Evolutionary conservation across 768 basidiomycete species (phyloP), one percentile per base, ranked within the genome.

Genomic region (Auricularia sp.): DNA sequence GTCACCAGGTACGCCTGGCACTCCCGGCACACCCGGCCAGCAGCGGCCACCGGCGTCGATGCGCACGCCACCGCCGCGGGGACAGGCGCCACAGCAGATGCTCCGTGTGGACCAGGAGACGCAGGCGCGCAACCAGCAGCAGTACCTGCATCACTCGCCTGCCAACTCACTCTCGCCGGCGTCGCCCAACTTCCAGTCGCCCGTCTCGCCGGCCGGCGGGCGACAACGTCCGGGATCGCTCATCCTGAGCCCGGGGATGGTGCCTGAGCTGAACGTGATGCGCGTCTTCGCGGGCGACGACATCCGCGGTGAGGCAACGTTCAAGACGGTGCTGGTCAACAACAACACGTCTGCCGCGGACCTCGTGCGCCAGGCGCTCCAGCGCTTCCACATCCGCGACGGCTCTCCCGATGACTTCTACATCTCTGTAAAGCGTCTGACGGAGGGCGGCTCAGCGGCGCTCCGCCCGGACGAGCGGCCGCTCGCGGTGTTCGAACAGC

Each of bases 301-400:
- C 69, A 73, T 98, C 67, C 87, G 94, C 73, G 92, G 94, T 0
- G 95, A 98, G 70, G 93, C 94, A 1, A 97, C 96, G 4, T 99
- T 99, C 83, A 98, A 98, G 79, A 98, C 97, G 4, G 97, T 96
- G 1, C 77, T 98, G 16, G 82, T 98, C 64, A 98, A 95, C 70
- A 79, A 89, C 3, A 86, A 86, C 1, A 98, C 96, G 0, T 89
- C 89, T 0, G 84, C 92, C 0, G 77, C 81, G 0, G 96, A 97
- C 66, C 84, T 99, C 51, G 83, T 98, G 62, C 82, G 84, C 65
- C 97, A 99, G 77, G 92, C 95, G 5, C 88, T 94, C 63, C 96
- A 98, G 74, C 86, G 97, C 6, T 98, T 99, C 85, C 80, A 92
- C 37, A 78, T 98, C 3, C 85, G 89, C 0, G 76, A 81, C 1